Conservation (phyloP, 805 yeast species). For the Wickerhamomyces ciferrii region DNA sequence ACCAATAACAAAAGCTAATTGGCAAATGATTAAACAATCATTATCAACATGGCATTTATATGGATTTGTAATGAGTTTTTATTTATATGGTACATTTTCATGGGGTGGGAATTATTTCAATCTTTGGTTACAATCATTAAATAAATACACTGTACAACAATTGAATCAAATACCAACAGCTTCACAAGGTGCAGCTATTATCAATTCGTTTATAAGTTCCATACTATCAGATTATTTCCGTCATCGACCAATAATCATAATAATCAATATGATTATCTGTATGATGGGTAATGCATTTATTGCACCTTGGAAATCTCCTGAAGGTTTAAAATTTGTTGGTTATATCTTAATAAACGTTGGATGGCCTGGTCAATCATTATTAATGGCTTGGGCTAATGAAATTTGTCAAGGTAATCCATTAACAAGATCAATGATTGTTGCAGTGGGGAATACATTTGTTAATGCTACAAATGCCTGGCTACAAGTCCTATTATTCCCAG, state of each 20-base stretch:
- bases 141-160: conserved; percentile 20
- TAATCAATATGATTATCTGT: conserved; percentile 13
- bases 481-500: conserved; percentile 27
- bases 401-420: conserved; percentile 20
- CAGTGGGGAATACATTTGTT: conserved; percentile 26
- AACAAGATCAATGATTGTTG: conserved; percentile 22
- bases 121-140: conserved; percentile 24
- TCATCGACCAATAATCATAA: conserved; percentile 23
- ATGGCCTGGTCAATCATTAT: conserved; percentile 21
- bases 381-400: conserved; percentile 26
- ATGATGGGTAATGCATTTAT: conserved; percentile 19
- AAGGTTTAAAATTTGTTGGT: conserved; percentile 10
- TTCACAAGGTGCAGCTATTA: conserved; percentile 24
- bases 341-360: conserved; percentile 16
- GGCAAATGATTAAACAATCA: conserved; percentile 3
- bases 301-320: conserved; percentile 19
- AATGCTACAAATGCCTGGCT: conserved; percentile 29
- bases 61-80: conserved; percentile 8
- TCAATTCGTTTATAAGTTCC: conserved; percentile 21
- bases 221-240: conserved; percentile 25
- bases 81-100: conserved; percentile 9
- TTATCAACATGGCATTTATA: conserved; percentile 11
- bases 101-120: conserved; percentile 21
- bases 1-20: conserved; percentile 4
- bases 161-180: conserved; percentile 29